Percentiles rank a stretch among this genome's conserved stretches.
Conservation (phyloP, 129 eudicot species). For the Dittrichia graveolens region DNA sequence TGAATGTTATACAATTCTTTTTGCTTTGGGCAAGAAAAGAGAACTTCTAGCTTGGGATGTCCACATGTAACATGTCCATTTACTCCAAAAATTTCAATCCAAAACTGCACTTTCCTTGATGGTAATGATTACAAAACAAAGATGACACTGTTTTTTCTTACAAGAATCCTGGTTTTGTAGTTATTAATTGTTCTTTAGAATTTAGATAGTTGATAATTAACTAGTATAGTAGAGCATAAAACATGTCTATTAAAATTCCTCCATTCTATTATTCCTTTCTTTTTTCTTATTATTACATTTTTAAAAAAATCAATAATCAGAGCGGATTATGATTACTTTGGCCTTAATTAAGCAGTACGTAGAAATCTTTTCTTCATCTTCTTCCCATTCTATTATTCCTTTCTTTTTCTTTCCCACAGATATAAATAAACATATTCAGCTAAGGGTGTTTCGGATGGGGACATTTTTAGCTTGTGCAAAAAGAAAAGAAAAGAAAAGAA, state of each 20-base stretch:
- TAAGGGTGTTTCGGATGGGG: no score
- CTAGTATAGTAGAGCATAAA: no score
- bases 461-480: no score
- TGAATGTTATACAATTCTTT: no score
- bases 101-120: background rate
- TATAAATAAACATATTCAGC: no score
- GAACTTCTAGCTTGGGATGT: no score
- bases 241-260: background rate
- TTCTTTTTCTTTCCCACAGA: conserved; percentile 7
- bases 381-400: conserved; percentile 13
- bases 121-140: background rate
- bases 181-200: background rate
- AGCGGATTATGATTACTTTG: background rate
- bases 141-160: background rate
- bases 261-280: no score
- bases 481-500: no score
- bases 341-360: conserved; percentile 10
- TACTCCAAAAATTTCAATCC: no score
- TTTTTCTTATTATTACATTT: background rate
- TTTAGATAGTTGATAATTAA: background rate
- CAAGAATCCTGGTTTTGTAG: no score
- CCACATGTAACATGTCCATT: no score
- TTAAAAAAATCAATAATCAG: background rate
- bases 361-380: conserved; percentile 11
- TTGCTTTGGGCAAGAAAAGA: no score